A percentile compares a stretch with the other conserved stretches of the same genome.
Conservation (phyloP, 768 basidiomycete genomes). For the Tulasnella sp. region DNA sequence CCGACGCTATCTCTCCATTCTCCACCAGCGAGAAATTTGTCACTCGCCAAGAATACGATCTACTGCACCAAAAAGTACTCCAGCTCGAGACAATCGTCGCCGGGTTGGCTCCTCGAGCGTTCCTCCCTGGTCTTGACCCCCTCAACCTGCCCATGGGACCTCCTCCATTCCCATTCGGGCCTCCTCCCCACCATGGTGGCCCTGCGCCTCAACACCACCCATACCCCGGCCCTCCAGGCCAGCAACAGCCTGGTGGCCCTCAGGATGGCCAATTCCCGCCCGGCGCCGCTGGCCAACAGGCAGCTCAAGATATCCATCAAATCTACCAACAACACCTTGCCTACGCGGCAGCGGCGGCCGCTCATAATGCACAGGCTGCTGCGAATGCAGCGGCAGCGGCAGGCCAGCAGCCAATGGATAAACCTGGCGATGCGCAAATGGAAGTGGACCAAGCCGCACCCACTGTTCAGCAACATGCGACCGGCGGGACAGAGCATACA, state of each 20-base stretch:
- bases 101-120: slow-evolving; percentile 36
- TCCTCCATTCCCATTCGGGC: slow-evolving; percentile 15
- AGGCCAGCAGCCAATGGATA: not conserved
- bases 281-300: slow-evolving; percentile 3
- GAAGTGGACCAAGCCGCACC: not conserved
- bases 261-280: slow-evolving; percentile 22
- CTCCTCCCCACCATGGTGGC: slow-evolving; percentile 19
- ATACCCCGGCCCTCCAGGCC: slow-evolving; percentile 12
- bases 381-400: not conserved
- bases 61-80: slow-evolving; percentile 62
- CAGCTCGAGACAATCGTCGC: slow-evolving; percentile 55
- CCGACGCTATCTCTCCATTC: slow-evolving; percentile 7
- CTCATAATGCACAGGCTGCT: not conserved
- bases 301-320: slow-evolving; percentile 15
- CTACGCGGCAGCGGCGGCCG: not conserved
- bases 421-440: not conserved
- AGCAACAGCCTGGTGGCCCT: not conserved
- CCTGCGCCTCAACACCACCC: slow-evolving; percentile 21
- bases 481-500: not conserved
- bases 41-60: slow-evolving; percentile 69
- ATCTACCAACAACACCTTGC: slow-evolving; percentile 15
- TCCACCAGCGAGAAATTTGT: slow-evolving; percentile 70
- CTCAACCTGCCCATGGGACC: slow-evolving; percentile 20
- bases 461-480: not conserved
- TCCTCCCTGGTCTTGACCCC: slow-evolving; percentile 22